These are phyloP conservation scores for Choiromyces venosus DNA, from an alignment of 495 filamentous ascomycete genomes.

Conservation along the genomic window DNA sequence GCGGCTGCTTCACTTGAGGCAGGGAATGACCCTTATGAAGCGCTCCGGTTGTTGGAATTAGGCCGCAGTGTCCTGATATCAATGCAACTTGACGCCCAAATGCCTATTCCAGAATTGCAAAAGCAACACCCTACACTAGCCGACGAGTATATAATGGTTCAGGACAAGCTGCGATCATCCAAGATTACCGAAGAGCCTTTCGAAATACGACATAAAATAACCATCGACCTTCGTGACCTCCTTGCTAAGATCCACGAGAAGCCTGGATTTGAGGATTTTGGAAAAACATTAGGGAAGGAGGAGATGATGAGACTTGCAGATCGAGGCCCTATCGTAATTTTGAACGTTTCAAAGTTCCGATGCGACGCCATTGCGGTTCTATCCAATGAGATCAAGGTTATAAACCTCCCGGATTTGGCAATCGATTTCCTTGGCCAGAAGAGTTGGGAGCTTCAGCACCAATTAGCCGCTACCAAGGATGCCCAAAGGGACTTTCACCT, in stretches of 20 bases:
- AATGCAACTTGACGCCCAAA: conserved; percentile 31
- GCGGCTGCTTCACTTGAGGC: conserved; percentile 32
- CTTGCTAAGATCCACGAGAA: background rate
- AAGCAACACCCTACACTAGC: conserved; percentile 17
- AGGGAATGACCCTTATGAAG: conserved; percentile 17
- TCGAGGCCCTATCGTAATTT: conserved; percentile 2
- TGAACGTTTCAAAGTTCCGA: conserved; percentile 13
- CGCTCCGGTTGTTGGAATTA: conserved; percentile 37
- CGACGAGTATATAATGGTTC: conserved; percentile 4
- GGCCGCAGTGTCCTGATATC: conserved; percentile 40
- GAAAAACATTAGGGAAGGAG: background rate
- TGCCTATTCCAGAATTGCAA: conserved; percentile 26
- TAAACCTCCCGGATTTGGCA: background rate
- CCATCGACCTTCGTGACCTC: background rate
- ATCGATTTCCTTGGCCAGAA: background rate
- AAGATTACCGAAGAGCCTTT: conserved; percentile 1
- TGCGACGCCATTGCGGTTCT: conserved; percentile 10
- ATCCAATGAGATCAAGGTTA: background rate
- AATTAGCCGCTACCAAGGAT: background rate
- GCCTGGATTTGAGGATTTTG: conserved; percentile 2
- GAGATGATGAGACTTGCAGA: conserved; percentile 2
- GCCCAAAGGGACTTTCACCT: background rate
- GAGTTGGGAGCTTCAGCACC: background rate
- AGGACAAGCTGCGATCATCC: conserved; percentile 8
- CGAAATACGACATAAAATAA: background rate